Percentiles rank a stretch among this genome's conserved stretches.
Conservation (phyloP, 257 asterid species). For the Echites panduratus region DNA sequence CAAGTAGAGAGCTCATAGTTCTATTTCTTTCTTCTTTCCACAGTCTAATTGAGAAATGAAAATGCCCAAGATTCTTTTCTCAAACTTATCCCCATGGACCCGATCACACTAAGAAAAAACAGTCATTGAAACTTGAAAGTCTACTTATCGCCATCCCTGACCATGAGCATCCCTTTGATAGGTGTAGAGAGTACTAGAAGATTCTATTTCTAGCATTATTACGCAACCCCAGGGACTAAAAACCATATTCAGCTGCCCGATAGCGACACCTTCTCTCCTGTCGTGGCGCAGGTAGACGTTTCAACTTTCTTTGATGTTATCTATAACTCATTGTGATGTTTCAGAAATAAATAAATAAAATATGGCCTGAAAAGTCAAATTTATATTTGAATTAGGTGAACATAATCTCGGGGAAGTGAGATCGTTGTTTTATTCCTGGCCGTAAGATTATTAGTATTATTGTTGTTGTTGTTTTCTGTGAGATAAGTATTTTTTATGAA, state of each 20-base stretch:
- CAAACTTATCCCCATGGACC: not conserved
- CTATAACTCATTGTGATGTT: too few species aligned
- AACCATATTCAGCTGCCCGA: not conserved
- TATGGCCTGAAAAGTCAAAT: too few species aligned
- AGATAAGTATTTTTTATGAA: too few species aligned
- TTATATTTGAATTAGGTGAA: too few species aligned
- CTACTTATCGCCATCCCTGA: too few species aligned
- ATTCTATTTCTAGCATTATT: not conserved
- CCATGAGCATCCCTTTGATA: conserved; percentile 1
- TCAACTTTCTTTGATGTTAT: not conserved
- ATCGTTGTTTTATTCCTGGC: too few species aligned
- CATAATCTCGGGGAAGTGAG: too few species aligned
- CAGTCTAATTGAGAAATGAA: not conserved
- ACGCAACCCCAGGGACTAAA: not conserved
- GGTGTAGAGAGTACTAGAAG: not conserved
- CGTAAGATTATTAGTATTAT: too few species aligned
- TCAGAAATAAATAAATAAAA: too few species aligned
- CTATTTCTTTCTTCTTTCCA: not conserved
- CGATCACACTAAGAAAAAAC: too few species aligned
- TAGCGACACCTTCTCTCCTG: not conserved
- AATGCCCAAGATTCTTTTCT: not conserved
- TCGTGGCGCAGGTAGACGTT: not conserved
- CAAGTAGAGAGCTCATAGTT: conserved; percentile 34
- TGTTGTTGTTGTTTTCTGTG: too few species aligned
- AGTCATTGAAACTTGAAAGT: too few species aligned